phyloP scores from a whole-genome alignment of 106 monocot genomes.

The Dioscorea zingiberensis region DNA sequence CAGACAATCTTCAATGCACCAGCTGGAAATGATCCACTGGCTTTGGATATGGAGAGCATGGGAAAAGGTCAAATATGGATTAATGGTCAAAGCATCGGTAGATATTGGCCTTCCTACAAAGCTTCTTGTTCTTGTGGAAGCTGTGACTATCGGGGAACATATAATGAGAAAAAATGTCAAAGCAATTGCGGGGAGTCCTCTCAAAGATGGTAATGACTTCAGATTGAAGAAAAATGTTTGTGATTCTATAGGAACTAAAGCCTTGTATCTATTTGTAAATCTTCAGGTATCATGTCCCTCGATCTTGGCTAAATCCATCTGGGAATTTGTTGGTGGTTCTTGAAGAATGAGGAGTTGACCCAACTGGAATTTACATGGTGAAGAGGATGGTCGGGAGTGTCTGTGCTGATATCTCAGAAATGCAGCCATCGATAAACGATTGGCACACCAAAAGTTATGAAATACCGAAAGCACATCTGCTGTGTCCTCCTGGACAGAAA shows the following conservation, averaged over 20 bases:
- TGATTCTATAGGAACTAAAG: no score
- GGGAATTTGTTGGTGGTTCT: conserved; percentile 39
- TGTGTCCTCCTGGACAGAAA: conserved; percentile 18
- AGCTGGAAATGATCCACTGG: conserved; percentile 58
- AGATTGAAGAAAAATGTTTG: not conserved
- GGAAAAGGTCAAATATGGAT: conserved; percentile 83
- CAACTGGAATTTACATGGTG: conserved; percentile 30
- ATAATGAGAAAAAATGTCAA: conserved; percentile 56
- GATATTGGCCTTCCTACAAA: conserved; percentile 69
- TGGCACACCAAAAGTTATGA: conserved; percentile 6
- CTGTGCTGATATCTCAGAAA: conserved; percentile 14
- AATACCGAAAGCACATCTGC: conserved; percentile 18
- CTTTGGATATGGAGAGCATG: conserved; percentile 81
- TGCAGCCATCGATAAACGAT: conserved; percentile 15
- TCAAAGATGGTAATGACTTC: conserved; percentile 52
- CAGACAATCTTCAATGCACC: conserved; percentile 80
- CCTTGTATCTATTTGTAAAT: not conserved
- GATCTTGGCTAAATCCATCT: conserved; percentile 36
- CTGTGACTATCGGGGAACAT: conserved; percentile 56
- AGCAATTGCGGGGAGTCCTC: conserved; percentile 54
- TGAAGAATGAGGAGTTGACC: conserved; percentile 45
- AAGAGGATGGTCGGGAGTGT: conserved; percentile 26
- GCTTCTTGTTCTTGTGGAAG: conserved; percentile 60
- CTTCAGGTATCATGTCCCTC: conserved; percentile 44
- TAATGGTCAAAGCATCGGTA: conserved; percentile 68